Evolutionary conservation across 169 alveolate genomes (phyloP), one percentile per base, ranked within the genome.

Genomic region (Theileria sp.): DNA sequence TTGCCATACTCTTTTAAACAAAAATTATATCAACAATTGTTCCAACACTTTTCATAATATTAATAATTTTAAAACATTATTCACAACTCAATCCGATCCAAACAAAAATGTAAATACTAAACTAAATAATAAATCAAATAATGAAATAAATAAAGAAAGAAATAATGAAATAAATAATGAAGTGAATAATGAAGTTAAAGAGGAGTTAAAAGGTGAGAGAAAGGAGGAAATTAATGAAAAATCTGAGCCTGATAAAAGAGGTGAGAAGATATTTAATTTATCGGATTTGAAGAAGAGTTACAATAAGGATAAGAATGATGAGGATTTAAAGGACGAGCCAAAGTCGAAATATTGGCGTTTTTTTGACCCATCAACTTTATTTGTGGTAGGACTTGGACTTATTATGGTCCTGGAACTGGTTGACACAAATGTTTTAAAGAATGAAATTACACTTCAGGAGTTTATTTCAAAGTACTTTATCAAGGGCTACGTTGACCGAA

Each of bases 401-500:
- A 68, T 89, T 54, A 50, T 68, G 50, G 30, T 87, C n/a, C 80
- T 87, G 51, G 87, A 87, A 28, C 75, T 87, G 51, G 66, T 87
- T 30, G 92, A 87, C 61, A 64, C 87, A n/a, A 77, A 84, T 56
- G 81, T 86, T 2, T 64, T 86, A 19, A 80, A 75, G 68, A 94
- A 94, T 75, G 96, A 92, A 73, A 88, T 94, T 23, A 94, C 96
- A 1, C 70, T 92, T 38, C 94, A 93, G 78, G 97, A 94, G 77
- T 94, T 94, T 83, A 54, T 93, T 34, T 67, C 78, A 32, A 86
- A 92, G 64, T 92, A 92, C 72, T 79, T 94, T 34, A 44, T 90
- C 19, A 88, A 86, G 70, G 97, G 96, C n/a, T 86, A 70, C 44
- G 95, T 94, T 54, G 95, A 93, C 7, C 83, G 86, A 34, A 88